phyloP scores from a whole-genome alignment of 106 monocot species.

The Acorus calamus region DNA sequence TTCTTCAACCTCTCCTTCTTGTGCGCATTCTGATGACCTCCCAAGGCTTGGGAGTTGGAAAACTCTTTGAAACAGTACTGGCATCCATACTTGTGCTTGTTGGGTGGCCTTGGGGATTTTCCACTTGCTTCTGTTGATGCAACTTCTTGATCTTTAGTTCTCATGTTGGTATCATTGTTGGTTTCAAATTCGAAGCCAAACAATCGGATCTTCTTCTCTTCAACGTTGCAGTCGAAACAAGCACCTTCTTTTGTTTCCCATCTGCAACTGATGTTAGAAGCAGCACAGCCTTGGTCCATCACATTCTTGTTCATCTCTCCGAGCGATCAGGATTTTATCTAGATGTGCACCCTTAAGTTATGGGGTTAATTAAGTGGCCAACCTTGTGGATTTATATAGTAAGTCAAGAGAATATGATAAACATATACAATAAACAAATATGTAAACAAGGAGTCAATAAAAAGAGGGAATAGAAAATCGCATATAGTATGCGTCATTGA shows the following conservation, averaged over 20 bases:
- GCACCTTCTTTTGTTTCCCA: neutral
- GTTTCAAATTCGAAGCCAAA: constrained; percentile 50
- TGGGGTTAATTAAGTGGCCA: no score
- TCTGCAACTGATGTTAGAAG: constrained; percentile 1
- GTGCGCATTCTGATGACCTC: constrained; percentile 82
- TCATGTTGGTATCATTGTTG: no score
- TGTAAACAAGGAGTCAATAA: no score
- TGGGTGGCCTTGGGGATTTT: neutral
- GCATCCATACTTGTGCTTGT: constrained; percentile 29
- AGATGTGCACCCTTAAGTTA: no score
- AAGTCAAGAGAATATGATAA: neutral
- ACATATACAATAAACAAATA: neutral
- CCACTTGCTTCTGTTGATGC: no score
- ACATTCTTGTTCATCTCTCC: no score
- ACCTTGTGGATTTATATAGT: no score
- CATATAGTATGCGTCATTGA: no score
- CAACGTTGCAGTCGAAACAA: neutral
- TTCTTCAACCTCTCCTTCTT: constrained; percentile 76
- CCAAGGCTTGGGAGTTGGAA: constrained; percentile 59
- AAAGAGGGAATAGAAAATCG: no score
- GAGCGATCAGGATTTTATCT: no score
- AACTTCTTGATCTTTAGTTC: neutral
- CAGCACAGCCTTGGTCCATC: neutral
- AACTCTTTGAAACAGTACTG: constrained; percentile 67
- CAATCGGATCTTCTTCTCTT: constrained; percentile 38